phyloP scores from a whole-genome alignment of 352 stramenopile genomes.

The Pythium phragmiticola region DNA sequence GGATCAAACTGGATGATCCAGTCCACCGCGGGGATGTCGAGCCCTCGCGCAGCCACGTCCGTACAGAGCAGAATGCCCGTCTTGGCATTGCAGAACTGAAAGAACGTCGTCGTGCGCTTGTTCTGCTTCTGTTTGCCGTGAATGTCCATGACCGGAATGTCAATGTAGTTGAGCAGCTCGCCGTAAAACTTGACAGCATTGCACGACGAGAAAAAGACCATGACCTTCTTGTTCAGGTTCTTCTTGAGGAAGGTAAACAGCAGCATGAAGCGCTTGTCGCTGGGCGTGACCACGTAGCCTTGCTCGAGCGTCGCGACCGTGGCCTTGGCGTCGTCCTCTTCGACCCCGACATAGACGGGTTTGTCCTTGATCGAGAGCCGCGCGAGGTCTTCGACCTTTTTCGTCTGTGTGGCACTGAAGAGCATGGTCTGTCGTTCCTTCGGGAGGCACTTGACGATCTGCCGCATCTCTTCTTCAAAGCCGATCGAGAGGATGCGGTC shows the following conservation, averaged over 20 bases:
- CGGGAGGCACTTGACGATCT: constrained; percentile 98
- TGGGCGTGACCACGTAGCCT: constrained; percentile 97
- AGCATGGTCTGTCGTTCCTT: constrained; percentile 99
- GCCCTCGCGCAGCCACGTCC: constrained; percentile 96
- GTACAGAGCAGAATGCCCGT: constrained; percentile 98
- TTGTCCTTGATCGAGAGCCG: constrained; percentile 92
- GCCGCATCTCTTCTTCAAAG: constrained; percentile 98
- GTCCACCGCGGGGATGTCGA: constrained; percentile 97
- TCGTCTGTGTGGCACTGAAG: constrained; percentile 98
- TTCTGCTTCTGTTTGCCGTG: constrained; percentile 99
- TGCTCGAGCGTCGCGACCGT: constrained; percentile 96
- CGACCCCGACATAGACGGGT: constrained; percentile 96
- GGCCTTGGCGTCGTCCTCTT: constrained; percentile 90
- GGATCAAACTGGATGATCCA: constrained; percentile 99
- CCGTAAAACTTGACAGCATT: constrained; percentile 99
- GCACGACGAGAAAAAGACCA: constrained; percentile 92
- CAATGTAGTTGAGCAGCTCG: constrained; percentile 99
- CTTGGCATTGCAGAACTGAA: constrained; percentile 98
- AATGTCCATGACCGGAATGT: constrained; percentile 98
- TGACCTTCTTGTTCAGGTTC: constrained; percentile 99
- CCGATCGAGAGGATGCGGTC: constrained; percentile 98
- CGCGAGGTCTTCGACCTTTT: constrained; percentile 98
- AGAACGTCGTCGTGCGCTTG: constrained; percentile 99
- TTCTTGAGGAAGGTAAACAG: constrained; percentile 99
- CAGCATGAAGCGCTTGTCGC: constrained; percentile 97